Evolutionary conservation across 805 yeast species (phyloP), one percentile per base, ranked within the genome.

Genomic region (Yamadazyma laniorum): DNA sequence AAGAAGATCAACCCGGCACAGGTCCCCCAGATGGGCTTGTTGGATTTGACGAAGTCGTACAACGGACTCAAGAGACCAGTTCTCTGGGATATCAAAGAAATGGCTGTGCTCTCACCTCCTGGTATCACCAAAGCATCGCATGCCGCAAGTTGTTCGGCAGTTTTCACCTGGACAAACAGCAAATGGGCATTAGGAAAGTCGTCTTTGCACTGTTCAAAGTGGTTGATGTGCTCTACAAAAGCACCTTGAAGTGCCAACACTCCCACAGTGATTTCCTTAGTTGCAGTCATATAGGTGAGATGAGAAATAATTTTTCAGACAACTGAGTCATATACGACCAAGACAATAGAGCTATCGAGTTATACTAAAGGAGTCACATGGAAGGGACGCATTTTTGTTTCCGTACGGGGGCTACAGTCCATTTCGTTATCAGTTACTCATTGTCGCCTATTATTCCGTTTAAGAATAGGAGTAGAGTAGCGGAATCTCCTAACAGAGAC

Each of bases 211-310:
- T 52, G 43, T 13, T 67, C 51, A 28, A 84, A 60, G 50, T 74
- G 77, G 3, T 65, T 57, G 5, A 80, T 59, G 54, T 85, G 95
- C 51, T 85, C 95, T 13, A 63, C 55, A 52, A 83, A 85, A 0
- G 93, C 90, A 5, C 95, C 95, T 54, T 85, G 95, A 14, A 85
- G 68, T 0, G 91, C 85, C 36, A 85, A 58, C 1, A 85, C 89
- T 3, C 95, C 95, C 8, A 85, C 67, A 3, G 52, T 55, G 12
- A 58, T 25, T 5, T 35, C 21, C 36, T 35, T 40, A 4, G 39
- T 29, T 3, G 39, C 43, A 3, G 51, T 44, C 53, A 51, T 51
- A 14, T 7, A 6, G 23, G 9, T 21, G 23, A 9, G 25, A 29
- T 29, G 21, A 14, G 14, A 32, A 29, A 16, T 13, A 17, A 11